phyloP scores from a whole-genome alignment of 805 yeast species.

The Yamadazyma phyllophila region DNA sequence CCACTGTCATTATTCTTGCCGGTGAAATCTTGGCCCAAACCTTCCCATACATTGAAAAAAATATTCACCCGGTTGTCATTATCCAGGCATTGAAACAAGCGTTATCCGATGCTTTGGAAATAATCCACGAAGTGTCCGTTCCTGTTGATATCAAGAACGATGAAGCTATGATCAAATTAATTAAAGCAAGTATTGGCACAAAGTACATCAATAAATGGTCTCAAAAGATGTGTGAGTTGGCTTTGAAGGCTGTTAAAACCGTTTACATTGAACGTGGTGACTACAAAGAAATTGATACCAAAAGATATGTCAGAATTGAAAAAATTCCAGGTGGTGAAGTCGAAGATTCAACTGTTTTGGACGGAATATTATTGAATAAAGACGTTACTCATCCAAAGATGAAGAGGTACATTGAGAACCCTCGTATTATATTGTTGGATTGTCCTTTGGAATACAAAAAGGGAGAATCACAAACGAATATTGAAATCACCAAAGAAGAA shows the following conservation, averaged over 20 bases:
- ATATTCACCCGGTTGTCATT: conserved; percentile 94
- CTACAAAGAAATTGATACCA: conserved; percentile 83
- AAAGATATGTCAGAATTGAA: conserved; percentile 90
- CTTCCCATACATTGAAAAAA: conserved; percentile 89
- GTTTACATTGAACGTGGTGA: conserved; percentile 62
- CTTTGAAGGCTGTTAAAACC: conserved; percentile 83
- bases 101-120: conserved; percentile 81
- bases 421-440: conserved; percentile 84
- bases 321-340: conserved; percentile 98
- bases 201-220: conserved; percentile 92
- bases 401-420: conserved; percentile 86
- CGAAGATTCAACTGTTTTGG: conserved; percentile 80
- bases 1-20: conserved; percentile 93
- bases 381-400: conserved; percentile 99
- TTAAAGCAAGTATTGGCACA: conserved; percentile 92
- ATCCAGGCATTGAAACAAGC: conserved; percentile 94
- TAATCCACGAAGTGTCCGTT: conserved; percentile 76
- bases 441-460: conserved; percentile 98
- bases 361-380: conserved; percentile 90
- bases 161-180: conserved; percentile 79
- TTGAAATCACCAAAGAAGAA: conserved; percentile 92
- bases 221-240: conserved; percentile 82
- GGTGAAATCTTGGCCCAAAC: conserved; percentile 96
- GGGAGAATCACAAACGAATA: conserved; percentile 98
- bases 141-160: conserved; percentile 86